Evolutionary conservation across 805 yeast species (phyloP), one percentile per base, ranked within the genome.

Genomic region (Torulaspora delbrueckii): DNA sequence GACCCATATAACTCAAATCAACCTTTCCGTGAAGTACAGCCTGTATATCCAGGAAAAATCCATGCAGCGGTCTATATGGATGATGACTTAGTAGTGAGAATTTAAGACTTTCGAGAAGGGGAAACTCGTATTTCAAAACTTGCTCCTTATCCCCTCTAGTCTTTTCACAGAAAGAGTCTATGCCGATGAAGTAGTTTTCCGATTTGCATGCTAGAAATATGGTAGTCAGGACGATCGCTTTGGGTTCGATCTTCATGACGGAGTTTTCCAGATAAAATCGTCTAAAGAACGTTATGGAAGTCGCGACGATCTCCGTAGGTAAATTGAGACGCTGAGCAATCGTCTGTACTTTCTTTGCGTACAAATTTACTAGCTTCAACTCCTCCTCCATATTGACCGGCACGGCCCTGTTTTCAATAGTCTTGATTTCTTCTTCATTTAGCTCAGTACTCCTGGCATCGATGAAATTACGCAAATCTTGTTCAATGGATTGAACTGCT

Each of bases 11-110:
- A 37, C 76, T 77, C 25, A 75, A 68, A 47, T 79, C 80, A 13
- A 77, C 63, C 46, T 62, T 63, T 13, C 73, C 74, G 54, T 66
- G 54, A 46, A 78, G 66, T 43, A 70, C 74, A 44, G 66, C 74
- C 63, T 93, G 99, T 52, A 90, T 77, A 65, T 93, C 99, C 38
- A 91, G 75, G 65, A 84, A 91, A 62, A 91, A 90, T 18, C 99
- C 99, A 63, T 90, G 93, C n/a, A 93, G 66, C 0, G 98, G 88
- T 51, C 84, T 74, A 65, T 78, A 83, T 2, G 97, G 95, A 66
- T 88, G 96, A 63, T 91, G 98, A 8, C 85, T 91, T 51, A 82
- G 62, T 40, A 93, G 69, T 0, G 96, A 84, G 66, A 93, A 93
- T 48, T 80, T 73, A 56, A 93, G 70, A 8, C 86, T 75, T 64